Evolutionary conservation across 2,329 filamentous ascomycete genomes (phyloP), one percentile per base, ranked within the genome.

Genomic region (Colletotrichum sp.): DNA sequence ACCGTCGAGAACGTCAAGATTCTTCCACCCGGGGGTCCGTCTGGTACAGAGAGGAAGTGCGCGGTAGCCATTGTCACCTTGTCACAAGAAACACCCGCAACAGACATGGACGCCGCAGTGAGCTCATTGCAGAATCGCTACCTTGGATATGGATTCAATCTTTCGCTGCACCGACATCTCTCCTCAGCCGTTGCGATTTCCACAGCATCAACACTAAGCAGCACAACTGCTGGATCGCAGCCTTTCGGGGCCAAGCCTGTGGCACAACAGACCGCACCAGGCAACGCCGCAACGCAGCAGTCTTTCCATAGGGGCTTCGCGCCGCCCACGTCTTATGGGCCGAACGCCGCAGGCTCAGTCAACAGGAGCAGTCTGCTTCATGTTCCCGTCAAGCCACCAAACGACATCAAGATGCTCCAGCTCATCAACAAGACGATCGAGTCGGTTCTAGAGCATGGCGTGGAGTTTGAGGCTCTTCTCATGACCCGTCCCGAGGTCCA

Each of bases 351-450:
- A 26, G 86, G 87, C 1, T 79, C 83, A 1, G 78, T 89, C 34
- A 86, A 84, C 77, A 85, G 89, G 72, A 80, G 86, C 55, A 87
- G 84, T 5, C 85, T 93, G 21, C 87, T 91, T 8, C 91, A 95
- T 79, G 93, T 96, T 32, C 92, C 93, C 3, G 93, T 98, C 15
- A 92, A 92, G 77, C 89, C 94, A 8, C 96, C 96, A 2, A 89
- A 91, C 8, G 94, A 98, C 79, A 90, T 98, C 66, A 93, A 92
- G 78, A 94, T 94, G 77, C 87, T 98, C 1, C 93, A 93, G 74
- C 89, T 98, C 60, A 98, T 99, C 76, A 96, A 99, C 86, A 96
- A 94, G 82, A 94, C 96, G 0, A 90, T 98, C 39, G 96, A 99
- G 81, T 90, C 91, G 4, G 88, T 99, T 0, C 87, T 98, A 10